Base-by-base conservation (phyloP, 176 grass and related monocot species). In the Carex scoparia region DNA sequence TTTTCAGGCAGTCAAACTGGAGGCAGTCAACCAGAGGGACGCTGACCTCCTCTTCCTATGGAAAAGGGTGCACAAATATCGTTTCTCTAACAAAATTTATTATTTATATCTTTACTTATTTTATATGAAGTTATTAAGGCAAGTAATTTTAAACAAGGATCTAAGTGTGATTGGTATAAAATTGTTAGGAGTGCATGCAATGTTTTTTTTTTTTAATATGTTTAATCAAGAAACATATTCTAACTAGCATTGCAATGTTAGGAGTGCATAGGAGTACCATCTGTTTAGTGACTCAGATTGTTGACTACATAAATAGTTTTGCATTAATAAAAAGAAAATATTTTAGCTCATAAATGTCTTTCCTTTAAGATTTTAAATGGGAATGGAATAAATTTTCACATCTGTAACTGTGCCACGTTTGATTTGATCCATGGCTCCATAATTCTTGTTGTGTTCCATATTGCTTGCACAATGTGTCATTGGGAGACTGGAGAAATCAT, bases 11-110 rank as follows among this genome's bases (percentile, higher is more conserved):
- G 55, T 69, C 11, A 86, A 85, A 38, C 85, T 87, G 69, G 89
- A 69, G 62, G 70, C 81, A 33, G 65, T 98, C 80, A 91, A 94
- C 80, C 95, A 98, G 85, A 93, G 95, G 81, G 95, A 98, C 80
- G 95, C 93, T 3, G 93, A 98, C 69, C 78, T 98, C 44, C 86
- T 98, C 54, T 98, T 93, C 89, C 75, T 95, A 84, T 95, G 95
- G 95, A 93, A 89, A 59, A 87, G 85, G 85, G 95, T 98, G 62
- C 69, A n/a, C 42, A 51, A n/a, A 23, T 59, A 16, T 81, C 1
- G 37, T 64, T 33, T 44, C 55, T 82, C 79, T 82, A 23, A 38
- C 32, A 27, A 49, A 61, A 7, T 35, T 60, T 44, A 7, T 8
- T 49, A 11, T 64, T 18, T 27, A 44, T 48, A 10, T 48, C n/a